These are phyloP conservation scores for Cladosporium velox DNA, from an alignment of 2,329 filamentous ascomycete species.

Conservation along the genomic window DNA sequence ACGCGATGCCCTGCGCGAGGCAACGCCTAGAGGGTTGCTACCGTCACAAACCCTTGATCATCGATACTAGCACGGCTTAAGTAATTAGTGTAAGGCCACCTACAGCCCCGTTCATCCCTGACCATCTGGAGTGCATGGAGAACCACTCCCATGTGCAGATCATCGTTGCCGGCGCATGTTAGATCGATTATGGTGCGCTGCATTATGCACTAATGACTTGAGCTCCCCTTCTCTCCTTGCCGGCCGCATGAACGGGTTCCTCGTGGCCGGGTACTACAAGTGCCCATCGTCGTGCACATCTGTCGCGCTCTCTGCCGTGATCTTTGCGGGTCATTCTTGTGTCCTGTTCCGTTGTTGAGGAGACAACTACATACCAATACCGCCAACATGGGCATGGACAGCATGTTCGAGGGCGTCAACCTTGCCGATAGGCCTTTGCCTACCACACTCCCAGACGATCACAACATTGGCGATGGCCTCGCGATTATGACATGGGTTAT, in stretches of 20 bases:
- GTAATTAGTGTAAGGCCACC: not conserved
- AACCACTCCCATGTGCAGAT: conserved; percentile 4
- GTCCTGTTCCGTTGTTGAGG: not conserved
- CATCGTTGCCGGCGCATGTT: conserved; percentile 2
- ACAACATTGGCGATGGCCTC: conserved; percentile 9
- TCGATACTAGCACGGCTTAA: conserved; percentile 10
- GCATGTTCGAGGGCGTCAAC: not conserved
- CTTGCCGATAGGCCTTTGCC: conserved; percentile 1
- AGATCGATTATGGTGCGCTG: conserved; percentile 2
- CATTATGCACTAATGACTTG: conserved; percentile 9
- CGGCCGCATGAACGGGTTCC: not conserved
- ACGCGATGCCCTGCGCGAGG: conserved; percentile 4
- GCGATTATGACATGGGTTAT: conserved; percentile 17
- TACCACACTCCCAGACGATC: not conserved
- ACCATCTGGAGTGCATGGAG: conserved; percentile 8
- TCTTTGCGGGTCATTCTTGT: conserved; percentile 3
- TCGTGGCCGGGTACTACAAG: not conserved
- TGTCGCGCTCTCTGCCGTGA: not conserved
- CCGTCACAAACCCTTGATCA: not conserved
- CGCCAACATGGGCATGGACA: conserved; percentile 4
- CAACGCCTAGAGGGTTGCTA: not conserved
- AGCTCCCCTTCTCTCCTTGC: conserved; percentile 7
- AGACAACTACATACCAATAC: not conserved
- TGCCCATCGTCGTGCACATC: conserved; percentile 10
- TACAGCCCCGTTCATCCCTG: not conserved